Evolutionary conservation across 2,329 filamentous ascomycete species (phyloP), one percentile per base, ranked within the genome.

Genomic region (Hypomyces rosellus): DNA sequence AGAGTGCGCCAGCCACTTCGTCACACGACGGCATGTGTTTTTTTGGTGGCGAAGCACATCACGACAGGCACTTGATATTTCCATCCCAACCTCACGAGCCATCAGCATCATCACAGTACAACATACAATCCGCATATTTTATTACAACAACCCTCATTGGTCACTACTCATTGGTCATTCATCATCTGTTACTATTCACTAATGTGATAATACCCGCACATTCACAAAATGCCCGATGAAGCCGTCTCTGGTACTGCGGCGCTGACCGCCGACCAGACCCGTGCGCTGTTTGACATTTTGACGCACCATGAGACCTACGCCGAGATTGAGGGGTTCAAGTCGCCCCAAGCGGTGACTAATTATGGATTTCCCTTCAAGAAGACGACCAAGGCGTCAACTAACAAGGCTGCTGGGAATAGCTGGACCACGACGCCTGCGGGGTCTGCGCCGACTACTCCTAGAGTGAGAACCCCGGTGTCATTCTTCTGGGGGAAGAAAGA

Each of bases 271-370:
- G 61, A 65, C 53, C 79, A 82, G 57, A 66, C 74, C 7, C 68
- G 69, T 45, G 78, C 80, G 13, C 72, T 83, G 14, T 75, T 83
- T 55, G 76, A 83, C 59, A 80, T 84, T 46, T 73, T 84, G 49
- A 77, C 77, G 33, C 80, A 83, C 59, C 62, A 77, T 55, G 73
- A 82, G 64, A 80, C 78, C 1, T 84, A 83, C 58, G 66, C 76
- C 12, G 88, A 93, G 66, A 86, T 89, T 54, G 78, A 85, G 61
- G 77, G 76, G 54, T 89, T 91, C 74, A 88, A 84, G 60, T 68
- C 75, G 36, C 79, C 85, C 0, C 69, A 74, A 2, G 78, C 82
- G 25, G 84, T 90, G 52, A 73, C 77, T 52, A 66, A 74, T 18
- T 90, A 89, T 69, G 87, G 88, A 13, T 81, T 78, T 55, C 88